A percentile compares a stretch with the other conserved stretches of the same genome.
Conservation (phyloP, 805 yeast species). For the Candida boleticola region DNA sequence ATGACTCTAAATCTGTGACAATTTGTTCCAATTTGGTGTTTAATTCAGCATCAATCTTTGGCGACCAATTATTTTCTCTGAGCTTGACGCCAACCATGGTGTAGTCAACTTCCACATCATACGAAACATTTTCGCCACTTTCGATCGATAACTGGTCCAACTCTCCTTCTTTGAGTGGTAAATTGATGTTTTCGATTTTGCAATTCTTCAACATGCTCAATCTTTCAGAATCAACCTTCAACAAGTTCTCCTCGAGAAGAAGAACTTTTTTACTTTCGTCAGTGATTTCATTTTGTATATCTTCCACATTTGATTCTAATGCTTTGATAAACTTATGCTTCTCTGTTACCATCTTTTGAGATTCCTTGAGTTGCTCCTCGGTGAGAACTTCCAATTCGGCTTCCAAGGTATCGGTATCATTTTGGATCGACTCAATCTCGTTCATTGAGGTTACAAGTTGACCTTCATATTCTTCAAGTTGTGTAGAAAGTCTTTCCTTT, state of each 20-base stretch:
- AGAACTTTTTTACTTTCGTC: constrained; percentile 31
- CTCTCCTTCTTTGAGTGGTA: constrained; percentile 64
- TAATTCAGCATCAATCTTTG: constrained; percentile 37
- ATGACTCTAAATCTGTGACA: constrained; percentile 37
- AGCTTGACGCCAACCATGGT: constrained; percentile 41
- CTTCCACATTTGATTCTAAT: constrained; percentile 33
- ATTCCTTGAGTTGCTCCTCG: constrained; percentile 14
- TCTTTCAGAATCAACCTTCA: constrained; percentile 54
- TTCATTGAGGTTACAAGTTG: constrained; percentile 28
- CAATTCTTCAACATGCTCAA: constrained; percentile 64
- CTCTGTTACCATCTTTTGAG: constrained; percentile 5
- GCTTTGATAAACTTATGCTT: constrained; percentile 25
- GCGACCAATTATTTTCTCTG: constrained; percentile 36
- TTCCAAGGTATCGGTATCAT: constrained; percentile 20
- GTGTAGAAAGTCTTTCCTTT: constrained; percentile 40
- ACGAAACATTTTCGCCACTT: constrained; percentile 43
- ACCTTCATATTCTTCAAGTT: constrained; percentile 33
- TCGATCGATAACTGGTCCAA: constrained; percentile 56
- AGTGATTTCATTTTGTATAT: constrained; percentile 32
- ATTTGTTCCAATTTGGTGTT: constrained; percentile 31
- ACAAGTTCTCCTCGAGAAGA: constrained; percentile 50
- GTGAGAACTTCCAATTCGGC: constrained; percentile 26
- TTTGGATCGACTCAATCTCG: constrained; percentile 29
- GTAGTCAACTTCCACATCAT: constrained; percentile 52
- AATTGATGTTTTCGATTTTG: constrained; percentile 63